A percentile compares a stretch with the other conserved stretches of the same genome.
Conservation (phyloP, 2,329 filamentous ascomycete genomes). For the Geoglossum cookeanum region DNA sequence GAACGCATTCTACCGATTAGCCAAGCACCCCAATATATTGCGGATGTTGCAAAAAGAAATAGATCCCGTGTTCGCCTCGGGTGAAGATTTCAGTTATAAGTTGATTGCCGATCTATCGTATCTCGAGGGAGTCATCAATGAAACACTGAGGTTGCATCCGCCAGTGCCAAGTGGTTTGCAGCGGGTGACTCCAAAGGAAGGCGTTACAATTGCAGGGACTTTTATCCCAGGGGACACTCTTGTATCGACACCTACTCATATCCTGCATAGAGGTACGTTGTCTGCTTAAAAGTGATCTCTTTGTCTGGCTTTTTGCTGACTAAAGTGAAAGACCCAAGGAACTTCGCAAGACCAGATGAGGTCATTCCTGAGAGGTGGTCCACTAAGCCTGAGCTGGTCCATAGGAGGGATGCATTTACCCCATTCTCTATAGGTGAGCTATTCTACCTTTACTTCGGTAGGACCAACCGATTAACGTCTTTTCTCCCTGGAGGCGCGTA, state of each 20-base stretch:
- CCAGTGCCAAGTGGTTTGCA: slow-evolving; percentile 8
- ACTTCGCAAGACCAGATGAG: slow-evolving; percentile 14
- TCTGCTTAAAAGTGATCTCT: too few relatives aligned
- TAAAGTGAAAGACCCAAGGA: background rate
- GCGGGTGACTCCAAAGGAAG: slow-evolving; percentile 10
- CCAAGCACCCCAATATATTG: background rate
- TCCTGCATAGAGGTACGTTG: background rate
- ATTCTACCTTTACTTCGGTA: background rate
- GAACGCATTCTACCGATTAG: background rate
- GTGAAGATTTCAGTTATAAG: background rate
- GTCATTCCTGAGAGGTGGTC: slow-evolving; percentile 24
- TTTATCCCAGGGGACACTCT: slow-evolving; percentile 7
- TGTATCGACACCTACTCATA: background rate
- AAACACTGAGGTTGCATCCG: slow-evolving; percentile 12
- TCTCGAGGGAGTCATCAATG: slow-evolving; percentile 13
- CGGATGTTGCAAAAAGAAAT: background rate
- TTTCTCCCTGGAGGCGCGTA: slow-evolving; percentile 10
- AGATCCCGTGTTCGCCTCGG: background rate
- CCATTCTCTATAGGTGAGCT: slow-evolving; percentile 14
- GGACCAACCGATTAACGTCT: slow-evolving; percentile 2
- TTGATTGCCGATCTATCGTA: slow-evolving; percentile 13
- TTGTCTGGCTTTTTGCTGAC: background rate
- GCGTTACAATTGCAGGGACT: slow-evolving; percentile 9
- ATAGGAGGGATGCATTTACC: slow-evolving; percentile 15
- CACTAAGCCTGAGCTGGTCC: slow-evolving; percentile 16